These are phyloP conservation scores for Coriolopsis trogii DNA, from an alignment of 1,284 basidiomycete species.

Conservation along the genomic window DNA sequence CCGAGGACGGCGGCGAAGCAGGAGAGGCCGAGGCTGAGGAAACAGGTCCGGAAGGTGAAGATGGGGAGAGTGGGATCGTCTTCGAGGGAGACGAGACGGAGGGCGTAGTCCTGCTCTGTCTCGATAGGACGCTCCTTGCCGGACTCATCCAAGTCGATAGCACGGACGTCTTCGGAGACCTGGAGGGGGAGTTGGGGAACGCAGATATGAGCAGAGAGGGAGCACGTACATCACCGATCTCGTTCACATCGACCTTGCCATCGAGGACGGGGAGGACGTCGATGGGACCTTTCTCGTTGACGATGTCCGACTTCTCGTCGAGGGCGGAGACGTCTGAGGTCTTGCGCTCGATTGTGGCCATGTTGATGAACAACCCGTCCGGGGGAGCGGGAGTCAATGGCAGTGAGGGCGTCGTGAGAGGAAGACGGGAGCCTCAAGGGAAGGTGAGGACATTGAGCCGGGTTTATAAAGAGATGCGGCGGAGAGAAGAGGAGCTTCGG, in stretches of 20 bases:
- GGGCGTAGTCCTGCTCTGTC: conserved; percentile 50
- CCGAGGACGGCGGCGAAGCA: conserved; percentile 61
- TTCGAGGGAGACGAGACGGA: conserved; percentile 54
- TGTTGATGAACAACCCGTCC: background rate
- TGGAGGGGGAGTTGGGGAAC: conserved; percentile 22
- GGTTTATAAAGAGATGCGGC: too few relatives aligned
- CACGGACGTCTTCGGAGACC: conserved; percentile 40
- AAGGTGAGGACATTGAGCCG: background rate
- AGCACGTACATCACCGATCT: conserved; percentile 18
- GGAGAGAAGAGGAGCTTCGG: too few relatives aligned
- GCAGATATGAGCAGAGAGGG: background rate
- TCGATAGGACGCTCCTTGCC: conserved; percentile 46
- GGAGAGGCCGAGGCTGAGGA: conserved; percentile 49
- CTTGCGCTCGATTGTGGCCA: conserved; percentile 19
- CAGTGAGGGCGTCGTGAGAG: conserved; percentile 1
- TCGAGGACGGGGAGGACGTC: conserved; percentile 1
- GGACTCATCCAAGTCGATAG: conserved; percentile 38
- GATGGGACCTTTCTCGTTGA: conserved; percentile 17
- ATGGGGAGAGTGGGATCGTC: conserved; percentile 60
- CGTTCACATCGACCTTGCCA: conserved; percentile 10
- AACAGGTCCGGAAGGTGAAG: conserved; percentile 51
- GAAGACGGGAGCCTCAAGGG: conserved; percentile 6
- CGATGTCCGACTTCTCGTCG: conserved; percentile 19
- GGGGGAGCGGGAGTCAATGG: background rate
- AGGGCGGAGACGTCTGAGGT: conserved; percentile 2